Base-by-base conservation (phyloP, 257 asterid species). In the Solanum virginianum region DNA sequence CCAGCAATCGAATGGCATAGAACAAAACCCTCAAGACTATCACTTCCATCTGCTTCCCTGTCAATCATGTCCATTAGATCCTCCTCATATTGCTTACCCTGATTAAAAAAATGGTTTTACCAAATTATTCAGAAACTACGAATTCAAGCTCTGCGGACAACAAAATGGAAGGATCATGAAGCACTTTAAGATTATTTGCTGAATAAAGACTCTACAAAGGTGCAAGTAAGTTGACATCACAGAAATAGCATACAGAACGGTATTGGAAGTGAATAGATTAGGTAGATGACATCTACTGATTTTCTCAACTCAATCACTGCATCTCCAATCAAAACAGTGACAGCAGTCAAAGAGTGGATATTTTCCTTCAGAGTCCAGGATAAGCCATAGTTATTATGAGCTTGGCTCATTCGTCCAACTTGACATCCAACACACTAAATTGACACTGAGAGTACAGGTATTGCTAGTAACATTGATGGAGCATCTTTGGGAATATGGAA, bases 21-120 rank as follows among this genome's bases (percentile, higher is more conserved):
- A 87, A 97, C 99, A 92, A 97, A 97, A 87, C 99, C 99, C 93
- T 97, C 99, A 26, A 97, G 99, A 87, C 99, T 95, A 86, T 97
- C 99, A 88, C 99, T 97, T 86, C 99, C 99, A 92, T 97, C 99
- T 56, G 99, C 99, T 87, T 95, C 99, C 89, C 99, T 92, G 89
- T 97, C 99, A 80, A 97, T 95, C 99, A 97, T 97, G 92, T 97
- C 99, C 98, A 97, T 92, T 86, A 97, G 88, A 88, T 95, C 99
- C 89, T 97, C 99, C 92, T 97, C 99, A 60, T 95, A 94, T 92
- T 92, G 94, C 90, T 94, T 93, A 79, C 99, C 99, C 99, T 97
- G 88, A 66, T 80, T 55, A 86, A 86, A 86, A 26, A 36, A 68
- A 22, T 45, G 47, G n/a, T 51, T 75, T 77, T 51, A 77, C 82